Base-by-base conservation (phyloP, 2,329 filamentous ascomycete species). In the Aspergillus novoparasiticus region DNA sequence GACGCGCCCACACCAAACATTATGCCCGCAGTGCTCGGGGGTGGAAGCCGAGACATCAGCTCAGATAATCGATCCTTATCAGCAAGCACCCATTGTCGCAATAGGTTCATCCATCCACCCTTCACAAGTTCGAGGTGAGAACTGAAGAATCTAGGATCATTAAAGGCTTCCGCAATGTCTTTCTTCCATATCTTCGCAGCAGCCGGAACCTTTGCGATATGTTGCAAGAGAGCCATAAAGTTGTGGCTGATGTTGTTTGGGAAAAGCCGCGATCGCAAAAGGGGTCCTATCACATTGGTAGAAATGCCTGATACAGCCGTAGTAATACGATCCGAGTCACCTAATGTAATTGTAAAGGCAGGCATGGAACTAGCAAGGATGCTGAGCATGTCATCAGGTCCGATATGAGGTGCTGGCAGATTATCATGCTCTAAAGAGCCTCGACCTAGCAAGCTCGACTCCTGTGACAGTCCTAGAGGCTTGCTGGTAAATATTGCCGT, bases 1-100 rank as follows among this genome's bases (percentile, higher is more conserved):
- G 92, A 93, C 8, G 95, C 95, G 12, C 96, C 96, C 0, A 99
- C 95, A n/a, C 95, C 95, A 73, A 99, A 99, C 75, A 99, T 94
- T 69, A 99, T 96, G 10, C 95, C 95, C 0, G 96, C 95, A 16
- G 94, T 94, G 1, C 94, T 93, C 6, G 95, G 95, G 4, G 94
- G 87, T 6, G 89, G 89, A 65, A 99, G 86, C 23, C 93, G 90
- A 43, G 86, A 84, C 10, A 98, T 79, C 4, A 97, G 82, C 65
- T 99, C 95, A 0, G 89, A 83, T 79, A 99, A 86, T 54, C 91
- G 88, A 60, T 97, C 94, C 78, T 96, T 97, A 76, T 99, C 95
- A 19, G 87, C 87, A 16, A 94, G 80, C 4, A 88, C 86, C 91
- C 94, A 97, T 75, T 97, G 93, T 45, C 88, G 89, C 26, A 99